These are phyloP conservation scores for Hsuehochloa calcarea DNA, from an alignment of 176 grass and related monocot species.

Conservation along the genomic window DNA sequence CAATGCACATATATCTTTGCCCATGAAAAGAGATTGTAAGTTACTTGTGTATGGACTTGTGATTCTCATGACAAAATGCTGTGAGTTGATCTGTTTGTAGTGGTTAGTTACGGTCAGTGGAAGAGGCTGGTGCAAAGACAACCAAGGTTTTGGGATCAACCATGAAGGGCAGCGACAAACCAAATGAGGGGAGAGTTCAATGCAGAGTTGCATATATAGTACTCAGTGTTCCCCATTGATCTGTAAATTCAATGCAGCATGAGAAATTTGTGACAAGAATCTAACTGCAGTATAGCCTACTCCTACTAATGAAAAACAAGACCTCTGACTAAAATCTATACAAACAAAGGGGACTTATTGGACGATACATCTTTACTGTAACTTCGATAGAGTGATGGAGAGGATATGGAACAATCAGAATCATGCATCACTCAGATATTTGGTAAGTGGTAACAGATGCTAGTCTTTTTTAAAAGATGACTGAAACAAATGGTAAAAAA, in stretches of 20 bases:
- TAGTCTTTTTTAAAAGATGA: background rate
- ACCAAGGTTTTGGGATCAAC: background rate
- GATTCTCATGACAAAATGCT: background rate
- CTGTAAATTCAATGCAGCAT: background rate
- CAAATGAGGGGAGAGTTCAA: background rate
- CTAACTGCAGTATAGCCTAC: background rate
- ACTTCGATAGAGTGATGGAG: background rate
- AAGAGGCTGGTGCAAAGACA: background rate
- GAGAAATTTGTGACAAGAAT: background rate
- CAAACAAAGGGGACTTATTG: background rate
- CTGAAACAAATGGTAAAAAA: slow-evolving; percentile 8
- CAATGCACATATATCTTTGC: background rate
- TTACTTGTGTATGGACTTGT: background rate
- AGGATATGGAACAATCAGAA: background rate
- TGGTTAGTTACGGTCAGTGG: background rate
- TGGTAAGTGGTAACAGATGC: background rate
- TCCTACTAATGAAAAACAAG: too few relatives aligned
- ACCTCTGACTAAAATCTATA: too few relatives aligned
- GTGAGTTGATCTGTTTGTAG: background rate
- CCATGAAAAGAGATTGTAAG: background rate
- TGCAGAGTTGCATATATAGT: background rate
- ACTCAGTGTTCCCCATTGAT: background rate
- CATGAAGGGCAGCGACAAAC: background rate
- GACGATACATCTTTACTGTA: background rate
- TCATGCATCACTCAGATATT: background rate